Conservation (phyloP, 257 asterid genomes). For the Rubia yunnanensis region DNA sequence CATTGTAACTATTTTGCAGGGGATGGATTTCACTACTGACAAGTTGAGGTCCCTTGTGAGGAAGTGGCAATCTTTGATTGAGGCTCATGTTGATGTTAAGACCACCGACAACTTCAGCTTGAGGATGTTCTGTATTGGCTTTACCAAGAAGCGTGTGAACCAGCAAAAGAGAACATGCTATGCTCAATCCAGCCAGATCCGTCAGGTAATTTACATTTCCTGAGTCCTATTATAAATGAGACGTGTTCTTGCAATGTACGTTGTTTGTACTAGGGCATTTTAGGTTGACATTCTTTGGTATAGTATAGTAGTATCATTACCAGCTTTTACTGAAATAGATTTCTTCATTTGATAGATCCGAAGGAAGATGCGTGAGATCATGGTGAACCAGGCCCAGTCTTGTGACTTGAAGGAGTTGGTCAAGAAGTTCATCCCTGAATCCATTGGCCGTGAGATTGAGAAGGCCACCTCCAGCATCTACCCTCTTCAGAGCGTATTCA, state of each 20-base stretch:
- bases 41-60: conserved; percentile 70
- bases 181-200: conserved; percentile 77
- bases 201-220: conserved; percentile 36
- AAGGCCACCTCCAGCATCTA: conserved; percentile 70
- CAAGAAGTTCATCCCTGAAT: conserved; percentile 69
- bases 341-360: conserved; percentile 40
- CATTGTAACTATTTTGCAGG: conserved; percentile 28
- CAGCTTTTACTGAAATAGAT: not conserved
- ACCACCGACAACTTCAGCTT: conserved; percentile 57
- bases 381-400: conserved; percentile 66
- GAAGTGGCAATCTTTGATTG: conserved; percentile 71
- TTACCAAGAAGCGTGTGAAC: conserved; percentile 77
- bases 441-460: conserved; percentile 79
- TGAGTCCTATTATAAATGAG: not conserved
- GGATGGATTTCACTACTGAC: conserved; percentile 73
- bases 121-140: conserved; percentile 79
- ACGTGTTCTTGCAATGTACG: too few relatives aligned
- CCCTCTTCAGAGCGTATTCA: conserved; percentile 71
- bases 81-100: conserved; percentile 86
- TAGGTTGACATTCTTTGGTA: too few relatives aligned
- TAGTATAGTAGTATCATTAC: not conserved
- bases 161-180: conserved; percentile 89
- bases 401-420: conserved; percentile 76
- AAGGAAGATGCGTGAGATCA: conserved; percentile 76
- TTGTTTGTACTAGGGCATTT: too few relatives aligned